Conservation (phyloP, 129 eudicot species). For the carrot (Daucus carota) region DH1_v3.0 NC_030382.2:50578501-50579000, state of each 20-base stretch:
- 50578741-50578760: not conserved
- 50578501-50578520: not conserved
- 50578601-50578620: too few species aligned
- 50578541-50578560: not conserved
- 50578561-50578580: not conserved
- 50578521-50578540: not conserved
- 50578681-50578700: too few species aligned
- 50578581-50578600: too few species aligned
- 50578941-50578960: conserved; percentile 20
- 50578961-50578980: conserved; percentile 15
- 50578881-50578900: conserved; percentile 89
- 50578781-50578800: not conserved
- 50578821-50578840: conserved; percentile 58
- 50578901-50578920: conserved; percentile 70
- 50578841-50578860: conserved; percentile 59
- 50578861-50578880: conserved; percentile 77
- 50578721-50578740: not conserved
- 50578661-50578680: too few species aligned
- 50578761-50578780: not conserved
- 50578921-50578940: conserved; percentile 23
- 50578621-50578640: too few species aligned
- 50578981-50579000: conserved; percentile 24
- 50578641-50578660: not conserved
- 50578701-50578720: not conserved
- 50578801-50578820: conserved; percentile 60